Base-by-base conservation (phyloP, 441 rosid species). In the Dalechampia spathulata region DNA sequence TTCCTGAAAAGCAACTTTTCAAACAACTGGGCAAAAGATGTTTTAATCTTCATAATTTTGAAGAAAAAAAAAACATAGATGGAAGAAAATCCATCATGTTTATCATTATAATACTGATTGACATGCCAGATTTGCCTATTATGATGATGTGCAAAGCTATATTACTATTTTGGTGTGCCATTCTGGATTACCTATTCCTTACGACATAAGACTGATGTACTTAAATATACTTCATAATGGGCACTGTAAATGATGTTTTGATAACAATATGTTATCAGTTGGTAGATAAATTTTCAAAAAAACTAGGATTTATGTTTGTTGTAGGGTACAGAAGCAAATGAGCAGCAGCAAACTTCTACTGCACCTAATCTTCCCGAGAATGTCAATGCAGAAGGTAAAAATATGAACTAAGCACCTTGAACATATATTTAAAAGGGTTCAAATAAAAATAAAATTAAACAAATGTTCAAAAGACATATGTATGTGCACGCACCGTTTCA, bases 271-370 rank as follows among this genome's bases (percentile, higher is more conserved):
- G 19, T 23, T 6, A 34, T 36, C 7, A 12, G 7, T 26, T n/a
- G 2, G 22, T 34, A 14, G 19, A 47, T 28, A 10, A 26, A 11
- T 20, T 19, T 41, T n/a, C 55, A 42, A 50, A 23, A 5, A 17
- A 48, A 26, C 32, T 38, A n/a, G n/a, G n/a, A n/a, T 42, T 48
- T 40, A 40, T 59, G 27, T 52, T 20, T 49, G 56, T 61, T 71
- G 70, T 83, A 80, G 83, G 60, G 48, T 30, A 52, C 52, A 52
- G 52, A 42, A 58, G 46, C 61, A 50, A 65, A 66, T n/a, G 82
- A 63, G 60, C 73, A 65, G 50, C 54, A 28, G 36, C 68, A 37
- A 63, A 62, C 58, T 63, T 20, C 39, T 51, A 65, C 63, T 62
- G 67, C 72, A 50, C 20, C 32, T 47, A 64, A 68, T 61, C 28